These are phyloP conservation scores for Saksenaea vasiformis DNA, from an alignment of 371 early-diverging fungal genomes.

Conservation along the genomic window DNA sequence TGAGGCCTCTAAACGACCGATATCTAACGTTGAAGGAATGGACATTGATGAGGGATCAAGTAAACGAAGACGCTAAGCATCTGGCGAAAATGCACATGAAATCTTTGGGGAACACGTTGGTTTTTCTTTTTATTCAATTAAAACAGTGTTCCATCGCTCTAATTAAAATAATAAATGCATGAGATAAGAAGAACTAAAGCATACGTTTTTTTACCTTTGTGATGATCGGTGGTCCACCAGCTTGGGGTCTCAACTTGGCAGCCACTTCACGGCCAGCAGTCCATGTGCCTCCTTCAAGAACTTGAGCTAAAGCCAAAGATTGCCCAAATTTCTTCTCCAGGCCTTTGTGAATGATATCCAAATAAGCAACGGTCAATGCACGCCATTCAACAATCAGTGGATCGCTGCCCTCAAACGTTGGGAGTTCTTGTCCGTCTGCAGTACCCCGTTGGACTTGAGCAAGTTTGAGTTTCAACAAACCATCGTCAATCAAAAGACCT, in stretches of 20 bases:
- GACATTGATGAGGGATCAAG: background rate
- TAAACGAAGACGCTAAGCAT: background rate
- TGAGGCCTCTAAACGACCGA: background rate
- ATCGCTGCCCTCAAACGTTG: conserved; percentile 78
- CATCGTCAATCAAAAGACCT: conserved; percentile 50
- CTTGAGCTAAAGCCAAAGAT: conserved; percentile 77
- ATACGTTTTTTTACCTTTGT: conserved; percentile 49
- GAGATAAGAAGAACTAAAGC: background rate
- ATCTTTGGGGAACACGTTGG: background rate
- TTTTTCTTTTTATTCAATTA: conserved; percentile 12
- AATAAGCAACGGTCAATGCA: conserved; percentile 81
- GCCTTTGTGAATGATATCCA: conserved; percentile 73
- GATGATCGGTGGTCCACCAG: conserved; percentile 87
- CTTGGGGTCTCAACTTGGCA: conserved; percentile 68
- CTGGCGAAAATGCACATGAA: background rate
- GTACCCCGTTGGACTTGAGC: conserved; percentile 27
- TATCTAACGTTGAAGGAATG: background rate
- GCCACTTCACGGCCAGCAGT: conserved; percentile 90
- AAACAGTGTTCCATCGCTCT: conserved; percentile 55
- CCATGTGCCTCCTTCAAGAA: conserved; percentile 93
- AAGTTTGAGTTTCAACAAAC: conserved; percentile 41
- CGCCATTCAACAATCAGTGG: conserved; percentile 93
- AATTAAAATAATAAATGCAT: conserved; percentile 2
- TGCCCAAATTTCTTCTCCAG: conserved; percentile 52
- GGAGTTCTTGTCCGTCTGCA: conserved; percentile 24